Conservation (phyloP, 345 rosid species). For the Rhodomyrtus tomentosa region DNA sequence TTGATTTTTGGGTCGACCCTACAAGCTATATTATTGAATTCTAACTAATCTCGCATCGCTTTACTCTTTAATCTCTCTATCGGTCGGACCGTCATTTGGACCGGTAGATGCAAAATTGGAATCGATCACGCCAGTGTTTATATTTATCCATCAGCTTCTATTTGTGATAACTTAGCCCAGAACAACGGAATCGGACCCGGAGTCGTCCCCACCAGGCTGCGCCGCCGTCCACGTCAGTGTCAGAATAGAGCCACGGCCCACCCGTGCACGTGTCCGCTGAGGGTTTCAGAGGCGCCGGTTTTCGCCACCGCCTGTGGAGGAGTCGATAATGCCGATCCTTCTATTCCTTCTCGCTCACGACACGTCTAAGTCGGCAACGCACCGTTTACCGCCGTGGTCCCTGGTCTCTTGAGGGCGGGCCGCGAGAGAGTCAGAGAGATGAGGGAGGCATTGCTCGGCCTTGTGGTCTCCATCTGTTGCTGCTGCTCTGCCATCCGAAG, state of each 20-base stretch:
- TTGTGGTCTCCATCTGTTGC: neutral
- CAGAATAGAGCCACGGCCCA: neutral
- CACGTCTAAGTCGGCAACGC: neutral
- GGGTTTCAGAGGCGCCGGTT: neutral
- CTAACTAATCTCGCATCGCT: too few relatives aligned
- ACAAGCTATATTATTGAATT: too few relatives aligned
- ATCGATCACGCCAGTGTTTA: neutral
- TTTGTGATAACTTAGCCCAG: neutral
- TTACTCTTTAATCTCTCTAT: too few relatives aligned
- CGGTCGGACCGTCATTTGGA: too few relatives aligned
- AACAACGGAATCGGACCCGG: neutral
- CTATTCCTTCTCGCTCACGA: neutral
- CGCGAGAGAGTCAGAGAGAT: neutral
- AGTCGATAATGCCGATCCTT: neutral
- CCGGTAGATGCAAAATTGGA: too few relatives aligned
- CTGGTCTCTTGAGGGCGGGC: neutral
- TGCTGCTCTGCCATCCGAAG: slow-evolving; percentile 7
- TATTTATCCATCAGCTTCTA: neutral
- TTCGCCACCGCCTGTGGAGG: neutral
- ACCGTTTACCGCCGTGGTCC: neutral
- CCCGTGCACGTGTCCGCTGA: neutral
- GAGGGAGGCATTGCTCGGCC: neutral
- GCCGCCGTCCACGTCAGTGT: neutral
- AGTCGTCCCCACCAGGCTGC: neutral
- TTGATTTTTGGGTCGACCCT: too few relatives aligned